phyloP scores from a whole-genome alignment of 768 basidiomycete genomes.

The Hygrocybe punicea region DNA sequence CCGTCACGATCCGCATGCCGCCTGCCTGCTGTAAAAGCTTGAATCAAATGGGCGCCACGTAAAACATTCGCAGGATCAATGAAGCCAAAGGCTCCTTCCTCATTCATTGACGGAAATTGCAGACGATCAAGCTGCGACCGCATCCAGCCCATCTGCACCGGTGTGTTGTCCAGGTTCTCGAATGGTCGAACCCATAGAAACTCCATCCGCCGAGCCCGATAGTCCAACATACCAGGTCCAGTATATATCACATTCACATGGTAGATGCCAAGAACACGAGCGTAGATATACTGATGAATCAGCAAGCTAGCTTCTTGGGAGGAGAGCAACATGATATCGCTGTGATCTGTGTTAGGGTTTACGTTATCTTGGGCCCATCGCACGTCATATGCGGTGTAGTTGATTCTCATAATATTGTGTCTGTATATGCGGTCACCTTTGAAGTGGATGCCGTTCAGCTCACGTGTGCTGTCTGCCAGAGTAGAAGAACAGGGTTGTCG shows the following conservation, averaged over 20 bases:
- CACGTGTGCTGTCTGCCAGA: neutral
- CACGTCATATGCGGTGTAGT: conserved; percentile 34
- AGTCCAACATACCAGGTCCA: neutral
- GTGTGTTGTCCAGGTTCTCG: conserved; percentile 7
- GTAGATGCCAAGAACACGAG: conserved; percentile 24
- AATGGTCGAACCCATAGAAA: conserved; percentile 38
- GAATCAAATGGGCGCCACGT: conserved; percentile 31
- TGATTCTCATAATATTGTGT: conserved; percentile 19
- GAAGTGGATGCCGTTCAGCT: conserved; percentile 7
- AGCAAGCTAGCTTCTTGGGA: neutral
- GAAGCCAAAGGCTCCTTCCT: conserved; percentile 32
- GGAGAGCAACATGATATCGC: conserved; percentile 23
- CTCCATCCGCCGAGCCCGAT: conserved; percentile 15
- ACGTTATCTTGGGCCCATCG: conserved; percentile 23
- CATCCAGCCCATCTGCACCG: neutral
- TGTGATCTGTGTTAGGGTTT: conserved; percentile 6
- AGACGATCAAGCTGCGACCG: conserved; percentile 15
- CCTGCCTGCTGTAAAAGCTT: conserved; percentile 24
- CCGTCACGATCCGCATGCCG: neutral
- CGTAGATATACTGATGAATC: conserved; percentile 13
- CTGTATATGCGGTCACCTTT: conserved; percentile 17
- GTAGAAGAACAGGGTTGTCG: neutral
- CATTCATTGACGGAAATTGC: conserved; percentile 16
- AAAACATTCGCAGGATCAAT: conserved; percentile 33
- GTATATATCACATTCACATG: conserved; percentile 22